Evolutionary conservation across 1,284 basidiomycete species (phyloP).

Genomic region (Trichosporon asahii): DNA sequence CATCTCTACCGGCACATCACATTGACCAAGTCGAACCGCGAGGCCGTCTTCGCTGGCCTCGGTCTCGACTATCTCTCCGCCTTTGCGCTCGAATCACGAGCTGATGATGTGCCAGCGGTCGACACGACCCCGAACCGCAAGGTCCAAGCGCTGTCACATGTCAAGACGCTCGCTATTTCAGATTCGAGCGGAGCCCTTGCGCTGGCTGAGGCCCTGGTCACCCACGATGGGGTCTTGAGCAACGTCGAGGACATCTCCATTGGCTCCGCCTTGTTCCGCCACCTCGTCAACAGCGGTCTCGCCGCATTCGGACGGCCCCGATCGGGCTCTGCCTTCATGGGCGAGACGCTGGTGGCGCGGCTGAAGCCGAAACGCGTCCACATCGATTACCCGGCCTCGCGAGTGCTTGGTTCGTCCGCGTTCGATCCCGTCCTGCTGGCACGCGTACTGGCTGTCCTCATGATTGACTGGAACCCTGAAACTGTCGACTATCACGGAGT

Average conservation of each 20-base stretch:
- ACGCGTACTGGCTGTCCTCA: constrained; percentile 21
- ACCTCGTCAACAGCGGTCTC: constrained; percentile 21
- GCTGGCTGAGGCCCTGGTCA: constrained; percentile 22
- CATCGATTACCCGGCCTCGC: constrained; percentile 17
- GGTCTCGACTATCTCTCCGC: constrained; percentile 21
- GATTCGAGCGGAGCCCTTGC: constrained; percentile 12
- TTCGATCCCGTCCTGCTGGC: constrained; percentile 25
- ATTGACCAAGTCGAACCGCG: constrained; percentile 14
- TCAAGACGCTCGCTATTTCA: constrained; percentile 6
- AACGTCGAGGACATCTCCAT: constrained; percentile 16
- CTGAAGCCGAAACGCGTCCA: constrained; percentile 15
- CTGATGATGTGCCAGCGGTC: background rate
- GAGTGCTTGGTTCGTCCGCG: background rate
- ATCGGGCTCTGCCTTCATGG: constrained; percentile 19
- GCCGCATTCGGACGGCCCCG: constrained; percentile 23
- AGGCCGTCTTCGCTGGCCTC: constrained; percentile 14
- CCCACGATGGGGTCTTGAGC: constrained; percentile 6
- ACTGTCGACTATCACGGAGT: constrained; percentile 18
- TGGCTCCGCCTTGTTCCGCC: constrained; percentile 19
- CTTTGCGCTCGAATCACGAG: constrained; percentile 19
- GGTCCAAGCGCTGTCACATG: constrained; percentile 9
- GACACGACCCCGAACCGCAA: constrained; percentile 12
- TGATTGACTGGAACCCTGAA: constrained; percentile 21
- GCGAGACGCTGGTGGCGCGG: constrained; percentile 22
- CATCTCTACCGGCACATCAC: constrained; percentile 15